These are phyloP conservation scores for Sporisorium iseilematis-ciliati DNA, from an alignment of 1,284 basidiomycete genomes.

Conservation along the genomic window DNA sequence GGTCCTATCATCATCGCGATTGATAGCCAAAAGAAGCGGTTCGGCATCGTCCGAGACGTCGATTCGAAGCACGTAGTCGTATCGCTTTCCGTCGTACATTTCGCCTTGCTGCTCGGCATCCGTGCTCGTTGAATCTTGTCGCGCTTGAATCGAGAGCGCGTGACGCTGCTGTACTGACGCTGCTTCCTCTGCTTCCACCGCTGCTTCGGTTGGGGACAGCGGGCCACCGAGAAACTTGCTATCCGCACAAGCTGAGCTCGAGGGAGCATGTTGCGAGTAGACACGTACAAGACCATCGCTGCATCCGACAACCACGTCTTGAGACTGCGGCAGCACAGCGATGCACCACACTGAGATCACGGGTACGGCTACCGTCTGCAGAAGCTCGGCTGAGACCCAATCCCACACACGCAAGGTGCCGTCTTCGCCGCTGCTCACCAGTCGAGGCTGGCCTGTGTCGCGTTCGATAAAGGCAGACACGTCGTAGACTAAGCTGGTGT, in stretches of 20 bases:
- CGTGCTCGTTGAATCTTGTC: not conserved
- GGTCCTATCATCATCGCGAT: constrained; percentile 30
- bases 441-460: not conserved
- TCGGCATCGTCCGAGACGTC: constrained; percentile 53
- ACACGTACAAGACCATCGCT: constrained; percentile 50
- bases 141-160: constrained; percentile 5
- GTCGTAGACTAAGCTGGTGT: constrained; percentile 48
- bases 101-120: constrained; percentile 2
- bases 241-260: not conserved
- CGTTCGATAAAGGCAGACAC: constrained; percentile 16
- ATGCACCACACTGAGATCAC: constrained; percentile 51
- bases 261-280: constrained; percentile 23
- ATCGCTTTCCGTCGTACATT: constrained; percentile 21
- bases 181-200: constrained; percentile 9
- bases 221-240: constrained; percentile 17
- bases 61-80: constrained; percentile 51
- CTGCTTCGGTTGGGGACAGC: constrained; percentile 24
- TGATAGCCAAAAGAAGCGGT: constrained; percentile 40
- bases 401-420: constrained; percentile 50
- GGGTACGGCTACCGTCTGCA: constrained; percentile 34
- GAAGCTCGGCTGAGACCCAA: constrained; percentile 15
- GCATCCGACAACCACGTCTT: constrained; percentile 48
- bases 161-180: constrained; percentile 8
- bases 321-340: constrained; percentile 26
- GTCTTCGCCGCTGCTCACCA: constrained; percentile 49